Conservation (phyloP, 176 grass and related monocot species). For the Guadua angustifolia region DNA sequence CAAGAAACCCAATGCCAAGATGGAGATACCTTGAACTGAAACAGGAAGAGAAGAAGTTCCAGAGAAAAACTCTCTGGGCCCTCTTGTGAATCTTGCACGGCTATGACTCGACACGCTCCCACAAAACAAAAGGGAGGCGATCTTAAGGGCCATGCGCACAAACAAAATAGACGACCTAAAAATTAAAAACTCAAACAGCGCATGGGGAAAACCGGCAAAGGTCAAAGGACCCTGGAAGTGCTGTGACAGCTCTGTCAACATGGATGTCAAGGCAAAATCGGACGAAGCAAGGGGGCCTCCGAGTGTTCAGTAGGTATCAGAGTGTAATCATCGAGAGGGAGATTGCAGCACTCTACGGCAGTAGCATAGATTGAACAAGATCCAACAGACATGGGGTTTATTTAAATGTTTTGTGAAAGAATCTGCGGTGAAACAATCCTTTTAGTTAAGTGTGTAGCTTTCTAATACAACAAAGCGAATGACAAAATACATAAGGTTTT, state of each 20-base stretch:
- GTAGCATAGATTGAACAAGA: neutral
- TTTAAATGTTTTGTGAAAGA: neutral
- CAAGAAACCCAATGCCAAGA: conserved; percentile 17
- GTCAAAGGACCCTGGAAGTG: neutral
- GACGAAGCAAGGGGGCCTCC: neutral
- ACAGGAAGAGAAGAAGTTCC: conserved; percentile 40
- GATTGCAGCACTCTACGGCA: neutral
- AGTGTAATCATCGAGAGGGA: neutral
- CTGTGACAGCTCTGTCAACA: neutral
- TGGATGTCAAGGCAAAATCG: neutral
- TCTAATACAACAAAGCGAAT: neutral
- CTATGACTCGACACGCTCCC: conserved; percentile 69
- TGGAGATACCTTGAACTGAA: conserved; percentile 12
- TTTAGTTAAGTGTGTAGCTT: neutral
- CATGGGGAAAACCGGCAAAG: neutral
- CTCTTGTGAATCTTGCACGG: conserved; percentile 49
- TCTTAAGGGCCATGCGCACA: conserved; percentile 61
- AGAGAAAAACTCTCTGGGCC: conserved; percentile 63
- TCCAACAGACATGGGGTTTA: neutral
- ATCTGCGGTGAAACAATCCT: neutral
- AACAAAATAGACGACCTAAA: neutral
- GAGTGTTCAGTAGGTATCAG: neutral
- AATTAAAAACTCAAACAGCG: neutral
- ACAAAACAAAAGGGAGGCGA: conserved; percentile 54
- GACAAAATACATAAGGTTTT: neutral